Evolutionary conservation across 2,329 filamentous ascomycete species (phyloP), one percentile per base, ranked within the genome.

Genomic region (Monosporascus sp.): DNA sequence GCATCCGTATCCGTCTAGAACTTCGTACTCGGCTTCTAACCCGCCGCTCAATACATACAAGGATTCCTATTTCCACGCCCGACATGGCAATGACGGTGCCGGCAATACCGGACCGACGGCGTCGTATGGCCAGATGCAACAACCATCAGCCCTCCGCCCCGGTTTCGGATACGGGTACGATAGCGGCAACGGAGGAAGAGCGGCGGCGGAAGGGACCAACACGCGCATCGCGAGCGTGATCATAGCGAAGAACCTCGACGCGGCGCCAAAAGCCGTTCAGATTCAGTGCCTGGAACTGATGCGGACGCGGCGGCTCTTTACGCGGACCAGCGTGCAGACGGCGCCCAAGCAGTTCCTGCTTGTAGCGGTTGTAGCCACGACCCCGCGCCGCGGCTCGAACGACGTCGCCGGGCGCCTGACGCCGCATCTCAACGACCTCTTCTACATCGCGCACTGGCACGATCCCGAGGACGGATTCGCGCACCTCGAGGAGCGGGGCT

Each of bases 371-470:
- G 73, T 91, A 17, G 61, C 52, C 17, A 52, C 59, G 35, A 59
- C 25, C 37, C 15, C 54, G 37, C 54, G 48, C 2, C 75, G 70
- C 20, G 77, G 76, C 1, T 66, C 67, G 37, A 69, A 71, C 41
- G 75, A 75, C 2, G 76, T 79, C 38, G 64, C 72, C 44, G 73
- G 76, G 3, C 74, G 72, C 48, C 74, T 86, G 48, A 79, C 75
- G 22, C 71, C 70, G 35, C 79, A 90, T 60, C 66, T 87, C 69
- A 95, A 91, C 62, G 90, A 97, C 54, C 83, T 89, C 58, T 87
- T 97, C 60, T 90, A 91, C 66, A 85, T 97, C 53, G 93, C 89
- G 0, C 92, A 97, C 68, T 89, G 85, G 73, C 91, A 97, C 63
- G 80, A 86, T 53, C 77, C 80, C 0, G 76, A 81, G 1, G 84